Evolutionary conservation across 1,284 basidiomycete species (phyloP), one percentile per base, ranked within the genome.

Genomic region (Psilocybe mexicana): DNA sequence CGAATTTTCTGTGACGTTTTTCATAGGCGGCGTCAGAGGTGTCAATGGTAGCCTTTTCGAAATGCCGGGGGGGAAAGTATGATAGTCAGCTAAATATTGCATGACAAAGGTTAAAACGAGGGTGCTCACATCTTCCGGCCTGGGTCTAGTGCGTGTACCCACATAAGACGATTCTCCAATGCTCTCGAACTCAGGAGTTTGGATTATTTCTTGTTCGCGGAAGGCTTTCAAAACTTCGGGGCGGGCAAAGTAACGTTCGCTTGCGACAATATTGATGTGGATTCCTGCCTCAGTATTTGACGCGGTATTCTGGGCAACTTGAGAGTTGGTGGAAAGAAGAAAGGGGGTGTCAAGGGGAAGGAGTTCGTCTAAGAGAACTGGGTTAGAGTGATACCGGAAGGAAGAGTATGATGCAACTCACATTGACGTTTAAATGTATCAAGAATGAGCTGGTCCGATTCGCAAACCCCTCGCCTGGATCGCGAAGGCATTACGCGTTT

Each of bases 11-110:
- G 73, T 96, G 94, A 42, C 92, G 83, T 58, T 85, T 85, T 70
- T 91, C 85, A 70, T 95, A 97, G n/a, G 84, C 84, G 14, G 84
- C 84, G 74, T 96, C 94, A 3, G 90, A 90, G 1, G 88, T 92
- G 71, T 94, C 93, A 60, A 83, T 79, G 18, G 75, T 72, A 46
- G 82, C 80, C 85, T 89, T 44, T 18, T 54, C 40, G 26, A 55
- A 52, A 33, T 52, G 43, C 18, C 18, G 44, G 48, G 42, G 25
- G 30, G 43, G 42, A 55, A 36, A 48, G 44, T 38, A 36, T 36
- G 28, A 36, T 40, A 30, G 42, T 44, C 24, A 50, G 45, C 55
- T 52, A 52, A 28, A 33, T 43, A 30, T 43, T 23, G 42, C 43
- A 38, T 36, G 60, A 43, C 52, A 40, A 40, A 42, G n/a, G 51